A percentile compares a stretch with the other conserved stretches of the same genome.
Evolutionary conservation across 2,329 filamentous ascomycete species (phyloP).

Genomic region (Cladophialophora bantiana): DNA sequence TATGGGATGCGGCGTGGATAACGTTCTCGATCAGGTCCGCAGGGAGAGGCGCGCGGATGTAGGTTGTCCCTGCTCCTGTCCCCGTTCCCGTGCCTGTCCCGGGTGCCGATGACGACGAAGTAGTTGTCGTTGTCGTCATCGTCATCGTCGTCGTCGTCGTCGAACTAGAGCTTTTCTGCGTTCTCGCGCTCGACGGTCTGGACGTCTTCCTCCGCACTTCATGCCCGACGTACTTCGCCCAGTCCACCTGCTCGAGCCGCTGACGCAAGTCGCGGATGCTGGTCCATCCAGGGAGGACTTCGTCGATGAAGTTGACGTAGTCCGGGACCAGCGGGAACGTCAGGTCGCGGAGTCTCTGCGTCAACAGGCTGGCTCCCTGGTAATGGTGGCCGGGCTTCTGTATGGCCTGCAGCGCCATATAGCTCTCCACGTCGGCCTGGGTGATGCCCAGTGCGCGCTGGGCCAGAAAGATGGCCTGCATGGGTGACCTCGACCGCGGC

Average conservation of each 20-base stretch:
- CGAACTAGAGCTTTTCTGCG: not conserved
- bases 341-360: not conserved
- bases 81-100: not conserved
- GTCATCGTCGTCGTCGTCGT: not conserved
- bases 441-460: constrained; percentile 23
- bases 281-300: constrained; percentile 34
- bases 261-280: constrained; percentile 37
- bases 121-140: not conserved
- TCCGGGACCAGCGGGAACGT: constrained; percentile 24
- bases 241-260: constrained; percentile 36
- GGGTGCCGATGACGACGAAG: not conserved
- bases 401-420: constrained; percentile 6
- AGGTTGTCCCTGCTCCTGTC: constrained; percentile 5
- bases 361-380: not conserved
- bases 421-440: constrained; percentile 22
- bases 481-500: not conserved
- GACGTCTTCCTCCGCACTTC: constrained; percentile 25
- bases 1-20: constrained; percentile 31
- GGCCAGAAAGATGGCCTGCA: constrained; percentile 25
- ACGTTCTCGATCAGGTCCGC: constrained; percentile 33
- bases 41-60: constrained; percentile 30
- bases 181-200: not conserved
- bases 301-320: constrained; percentile 33
- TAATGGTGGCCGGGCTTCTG: not conserved
- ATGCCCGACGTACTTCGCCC: constrained; percentile 38